Evolutionary conservation across 495 filamentous ascomycete genomes (phyloP), one percentile per base, ranked within the genome.

Genomic region (Hypoxylon intermedium): DNA sequence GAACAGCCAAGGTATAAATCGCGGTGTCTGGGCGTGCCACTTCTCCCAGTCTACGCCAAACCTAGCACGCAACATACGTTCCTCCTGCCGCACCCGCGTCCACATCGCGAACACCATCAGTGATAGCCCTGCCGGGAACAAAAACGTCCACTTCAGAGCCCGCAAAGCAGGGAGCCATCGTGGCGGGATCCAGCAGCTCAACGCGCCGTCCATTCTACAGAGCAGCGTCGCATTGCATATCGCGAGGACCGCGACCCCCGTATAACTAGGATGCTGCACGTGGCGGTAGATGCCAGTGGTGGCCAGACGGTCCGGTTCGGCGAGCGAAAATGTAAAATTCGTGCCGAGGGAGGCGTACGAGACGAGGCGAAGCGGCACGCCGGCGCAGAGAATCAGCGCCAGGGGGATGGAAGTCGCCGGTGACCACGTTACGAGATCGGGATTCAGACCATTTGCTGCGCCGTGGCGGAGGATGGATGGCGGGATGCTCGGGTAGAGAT

Each of bases 261-360:
- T 73, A 28, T 82, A 84, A 38, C 78, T 79, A 2, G 79, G 77
- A 57, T 84, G 77, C 51, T 79, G 79, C 9, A 82, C 59, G 55
- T 72, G 79, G 11, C 52, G 48, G 49, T 82, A 82, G 11, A 82
- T 52, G 0, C 80, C 79, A 0, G 60, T 67, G 2, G 76, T 82
- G 1, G 73, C 67, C 11, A 82, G 68, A 2, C 60, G 52, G 42
- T 75, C 74, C 16, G 81, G 81, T 31, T 70, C 59, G 11, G 76
- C 70, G 3, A 82, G 72, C 18, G 70, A 63, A 49, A 81, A 82
- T 1, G 81, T 82, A 37, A 83, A 82, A 30, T 79, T 74, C 11
- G 58, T 65, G 0, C 79, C 80, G 0, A 83, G 73, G 1, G 68
- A 40, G 0, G 65, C 53, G 34, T 76, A 81, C 1, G 75, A 67